These are phyloP conservation scores for Phytophthora meadii DNA, from an alignment of 352 stramenopile genomes.

Conservation along the genomic window DNA sequence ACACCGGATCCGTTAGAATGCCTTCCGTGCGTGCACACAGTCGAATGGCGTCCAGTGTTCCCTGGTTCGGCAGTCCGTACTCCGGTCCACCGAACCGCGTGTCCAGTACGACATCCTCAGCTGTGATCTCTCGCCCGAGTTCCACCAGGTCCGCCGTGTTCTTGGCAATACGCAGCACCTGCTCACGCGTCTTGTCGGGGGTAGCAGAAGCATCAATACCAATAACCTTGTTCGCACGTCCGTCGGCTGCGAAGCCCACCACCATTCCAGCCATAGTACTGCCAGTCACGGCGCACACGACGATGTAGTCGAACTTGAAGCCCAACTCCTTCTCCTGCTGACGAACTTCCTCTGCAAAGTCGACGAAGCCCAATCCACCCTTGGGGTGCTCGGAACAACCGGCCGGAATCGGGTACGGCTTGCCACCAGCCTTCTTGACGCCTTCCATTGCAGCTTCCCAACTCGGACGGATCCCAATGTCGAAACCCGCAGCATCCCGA, in stretches of 20 bases:
- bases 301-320: conserved; percentile 47
- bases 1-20: conserved; percentile 46
- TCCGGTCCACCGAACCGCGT: conserved; percentile 40
- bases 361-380: conserved; percentile 41
- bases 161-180: conserved; percentile 42
- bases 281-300: conserved; percentile 45
- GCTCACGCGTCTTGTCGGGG: conserved; percentile 42
- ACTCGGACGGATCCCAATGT: conserved; percentile 46
- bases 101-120: conserved; percentile 41
- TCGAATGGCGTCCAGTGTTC: conserved; percentile 42
- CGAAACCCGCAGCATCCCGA: conserved; percentile 33
- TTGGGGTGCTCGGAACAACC: conserved; percentile 47
- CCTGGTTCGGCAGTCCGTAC: conserved; percentile 45
- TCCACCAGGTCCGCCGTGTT: conserved; percentile 45
- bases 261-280: conserved; percentile 51
- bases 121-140: conserved; percentile 36
- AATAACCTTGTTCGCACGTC: conserved; percentile 47
- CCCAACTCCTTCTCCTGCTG: conserved; percentile 43
- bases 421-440: conserved; percentile 44
- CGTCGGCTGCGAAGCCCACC: conserved; percentile 41
- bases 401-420: conserved; percentile 44
- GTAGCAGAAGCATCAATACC: conserved; percentile 44
- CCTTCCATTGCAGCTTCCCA: conserved; percentile 42
- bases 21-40: conserved; percentile 42
- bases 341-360: conserved; percentile 44